Evolutionary conservation across 768 basidiomycete genomes (phyloP).

Genomic region (Galerina sulciceps): DNA sequence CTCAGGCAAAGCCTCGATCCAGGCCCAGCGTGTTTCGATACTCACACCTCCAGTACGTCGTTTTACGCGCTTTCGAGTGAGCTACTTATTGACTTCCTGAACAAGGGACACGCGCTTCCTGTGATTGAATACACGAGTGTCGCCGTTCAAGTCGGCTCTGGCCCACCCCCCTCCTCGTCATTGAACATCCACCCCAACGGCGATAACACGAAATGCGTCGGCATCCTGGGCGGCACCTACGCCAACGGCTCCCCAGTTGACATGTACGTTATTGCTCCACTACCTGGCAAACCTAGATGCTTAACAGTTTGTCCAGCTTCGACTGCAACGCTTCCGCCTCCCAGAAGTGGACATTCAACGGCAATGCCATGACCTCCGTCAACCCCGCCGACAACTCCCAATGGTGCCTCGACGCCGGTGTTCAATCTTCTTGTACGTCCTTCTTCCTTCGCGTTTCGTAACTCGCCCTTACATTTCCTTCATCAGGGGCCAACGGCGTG

Average conservation of each 20-base stretch:
- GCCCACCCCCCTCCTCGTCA: not conserved
- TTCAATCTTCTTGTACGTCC: slow-evolving; percentile 1
- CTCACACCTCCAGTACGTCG: not conserved
- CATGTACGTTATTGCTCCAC: not conserved
- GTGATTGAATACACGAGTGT: not conserved
- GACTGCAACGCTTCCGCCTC: slow-evolving; percentile 8
- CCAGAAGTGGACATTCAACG: slow-evolving; percentile 12
- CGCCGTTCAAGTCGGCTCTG: not conserved
- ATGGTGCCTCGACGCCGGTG: slow-evolving; percentile 16
- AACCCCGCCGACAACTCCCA: slow-evolving; percentile 2
- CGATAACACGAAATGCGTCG: slow-evolving; percentile 7
- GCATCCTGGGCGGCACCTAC: slow-evolving; percentile 7
- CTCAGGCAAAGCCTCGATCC: slow-evolving; percentile 1
- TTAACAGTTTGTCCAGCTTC: not conserved
- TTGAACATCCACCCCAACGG: slow-evolving; percentile 8
- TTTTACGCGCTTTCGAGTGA: not conserved
- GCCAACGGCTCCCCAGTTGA: slow-evolving; percentile 4
- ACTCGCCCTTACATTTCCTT: not conserved
- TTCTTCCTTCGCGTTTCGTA: not conserved
- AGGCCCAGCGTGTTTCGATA: not conserved
- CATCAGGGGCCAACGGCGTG: slow-evolving; percentile 4
- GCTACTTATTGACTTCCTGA: not conserved
- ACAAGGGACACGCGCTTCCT: not conserved
- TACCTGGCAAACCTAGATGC: not conserved
- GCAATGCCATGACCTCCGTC: not conserved